Conservation (phyloP, 1,284 basidiomycete species). For the Coniferiporia weirii region DNA sequence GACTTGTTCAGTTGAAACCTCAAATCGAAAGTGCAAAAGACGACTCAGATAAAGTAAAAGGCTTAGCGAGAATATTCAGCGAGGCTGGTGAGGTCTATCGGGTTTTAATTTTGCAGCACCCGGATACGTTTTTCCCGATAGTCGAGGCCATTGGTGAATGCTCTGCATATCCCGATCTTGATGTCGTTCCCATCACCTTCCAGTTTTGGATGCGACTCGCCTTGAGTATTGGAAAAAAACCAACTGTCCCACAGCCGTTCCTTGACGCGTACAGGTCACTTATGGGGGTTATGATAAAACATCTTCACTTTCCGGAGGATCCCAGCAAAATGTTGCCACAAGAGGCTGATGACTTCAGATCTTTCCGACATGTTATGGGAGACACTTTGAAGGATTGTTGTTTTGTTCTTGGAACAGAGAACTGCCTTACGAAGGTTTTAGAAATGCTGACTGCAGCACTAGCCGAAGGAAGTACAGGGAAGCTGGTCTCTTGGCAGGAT, state of each 20-base stretch:
- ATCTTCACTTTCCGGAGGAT: conserved; percentile 89
- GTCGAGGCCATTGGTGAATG: conserved; percentile 95
- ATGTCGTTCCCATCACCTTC: conserved; percentile 97
- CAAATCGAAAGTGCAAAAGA: conserved; percentile 58
- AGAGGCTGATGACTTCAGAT: conserved; percentile 91
- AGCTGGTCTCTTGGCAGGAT: conserved; percentile 80
- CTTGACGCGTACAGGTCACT: conserved; percentile 79
- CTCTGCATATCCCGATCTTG: conserved; percentile 89
- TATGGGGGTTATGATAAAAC: conserved; percentile 83
- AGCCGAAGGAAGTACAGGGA: conserved; percentile 37
- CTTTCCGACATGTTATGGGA: conserved; percentile 97
- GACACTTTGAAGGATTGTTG: conserved; percentile 99
- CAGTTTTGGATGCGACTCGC: conserved; percentile 97
- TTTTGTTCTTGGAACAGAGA: conserved; percentile 84
- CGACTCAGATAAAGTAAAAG: conserved; percentile 86
- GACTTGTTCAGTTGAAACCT: conserved; percentile 69
- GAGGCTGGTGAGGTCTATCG: conserved; percentile 97
- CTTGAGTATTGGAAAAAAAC: conserved; percentile 72
- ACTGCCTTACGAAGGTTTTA: conserved; percentile 80
- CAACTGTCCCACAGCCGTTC: conserved; percentile 66
- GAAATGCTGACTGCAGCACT: conserved; percentile 77
- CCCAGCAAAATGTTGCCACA: conserved; percentile 63
- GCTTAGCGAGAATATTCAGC: conserved; percentile 87
- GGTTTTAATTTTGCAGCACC: conserved; percentile 83
- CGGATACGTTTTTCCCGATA: conserved; percentile 87